These are phyloP conservation scores for Populus tremula DNA, from an alignment of 345 rosid species.

Conservation along the genomic window DNA sequence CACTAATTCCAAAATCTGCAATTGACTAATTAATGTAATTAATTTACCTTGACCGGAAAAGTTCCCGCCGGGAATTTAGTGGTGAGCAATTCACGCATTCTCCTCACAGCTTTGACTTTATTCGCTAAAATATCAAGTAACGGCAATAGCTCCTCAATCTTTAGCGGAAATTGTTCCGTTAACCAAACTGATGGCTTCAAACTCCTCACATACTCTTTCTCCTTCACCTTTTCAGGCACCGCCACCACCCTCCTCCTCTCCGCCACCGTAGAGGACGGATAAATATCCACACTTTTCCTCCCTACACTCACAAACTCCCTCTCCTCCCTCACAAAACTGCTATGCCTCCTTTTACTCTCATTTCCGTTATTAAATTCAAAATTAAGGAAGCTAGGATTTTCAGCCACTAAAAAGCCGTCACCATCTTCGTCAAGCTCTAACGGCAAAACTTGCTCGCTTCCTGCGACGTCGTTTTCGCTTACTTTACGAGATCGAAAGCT, in stretches of 20 bases:
- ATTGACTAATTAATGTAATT: background rate
- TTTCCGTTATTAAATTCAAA: conserved; percentile 26
- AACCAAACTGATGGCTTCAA: conserved; percentile 88
- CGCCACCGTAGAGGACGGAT: conserved; percentile 43
- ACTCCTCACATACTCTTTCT: conserved; percentile 75
- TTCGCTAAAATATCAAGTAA: conserved; percentile 88
- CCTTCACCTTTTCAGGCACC: conserved; percentile 58
- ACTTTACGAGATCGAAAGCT: conserved; percentile 72
- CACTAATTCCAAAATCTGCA: background rate
- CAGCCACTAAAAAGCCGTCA: conserved; percentile 85
- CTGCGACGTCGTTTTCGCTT: conserved; percentile 50
- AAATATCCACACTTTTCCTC: conserved; percentile 65
- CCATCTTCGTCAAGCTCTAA: conserved; percentile 72
- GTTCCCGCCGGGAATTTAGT: conserved; percentile 96
- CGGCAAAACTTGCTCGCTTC: conserved; percentile 63
- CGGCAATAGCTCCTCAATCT: conserved; percentile 87
- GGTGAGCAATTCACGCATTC: conserved; percentile 89
- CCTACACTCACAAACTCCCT: conserved; percentile 66
- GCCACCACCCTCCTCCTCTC: conserved; percentile 39
- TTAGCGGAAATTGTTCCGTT: conserved; percentile 89
- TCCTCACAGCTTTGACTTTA: conserved; percentile 88
- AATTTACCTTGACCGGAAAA: conserved; percentile 85
- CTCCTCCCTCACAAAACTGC: conserved; percentile 89
- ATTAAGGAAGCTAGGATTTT: conserved; percentile 51
- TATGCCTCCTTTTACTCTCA: conserved; percentile 63